Evolutionary conservation across 1,284 basidiomycete species (phyloP), one percentile per base, ranked within the genome.

Genomic region (Fomitopsis pinicola): DNA sequence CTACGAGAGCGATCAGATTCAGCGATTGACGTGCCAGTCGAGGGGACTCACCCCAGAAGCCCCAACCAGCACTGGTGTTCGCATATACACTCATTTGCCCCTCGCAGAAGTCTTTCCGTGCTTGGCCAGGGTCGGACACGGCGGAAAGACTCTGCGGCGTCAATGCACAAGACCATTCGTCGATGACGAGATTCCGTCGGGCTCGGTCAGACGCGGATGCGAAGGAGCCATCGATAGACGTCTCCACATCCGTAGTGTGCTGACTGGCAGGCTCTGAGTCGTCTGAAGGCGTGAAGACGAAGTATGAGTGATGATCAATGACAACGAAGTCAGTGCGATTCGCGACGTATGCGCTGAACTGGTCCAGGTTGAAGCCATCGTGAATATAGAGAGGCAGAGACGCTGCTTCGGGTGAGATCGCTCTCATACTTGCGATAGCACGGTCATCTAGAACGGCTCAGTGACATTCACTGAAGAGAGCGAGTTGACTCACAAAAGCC

Each of bases 281-380:
- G 67, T 87, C 82, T 7, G 73, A 66, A 8, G 80, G 70, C 3
- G 82, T 81, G 69, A 85, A 91, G 59, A 91, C 88, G 65, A 86
- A 89, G 73, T 88, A 88, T 2, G 89, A 86, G 70, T 93, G 91
- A 70, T 91, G 85, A 65, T 93, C 91, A 65, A 89, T 82, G 35
- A 93, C 84, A 42, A 91, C 80, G 67, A 92, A 93, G 69, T 92
- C 90, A 0, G 72, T 71, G 40, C 88, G 77, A 35, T 76, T 75
- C 2, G 80, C 75, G 26, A 89, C 76, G 64, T 80, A 91, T 15
- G 77, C 69, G 55, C 79, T 81, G 67, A 85, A 90, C 14, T 81
- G 77, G 9, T 77, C 70, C 48, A 90, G 76, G 65, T 90, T 79
- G 71, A 92, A 94, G 0, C 78, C 91, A 66, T 93, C 88, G 69